phyloP scores from a whole-genome alignment of 148 eudicot species.

The Arbutus unedo region DNA sequence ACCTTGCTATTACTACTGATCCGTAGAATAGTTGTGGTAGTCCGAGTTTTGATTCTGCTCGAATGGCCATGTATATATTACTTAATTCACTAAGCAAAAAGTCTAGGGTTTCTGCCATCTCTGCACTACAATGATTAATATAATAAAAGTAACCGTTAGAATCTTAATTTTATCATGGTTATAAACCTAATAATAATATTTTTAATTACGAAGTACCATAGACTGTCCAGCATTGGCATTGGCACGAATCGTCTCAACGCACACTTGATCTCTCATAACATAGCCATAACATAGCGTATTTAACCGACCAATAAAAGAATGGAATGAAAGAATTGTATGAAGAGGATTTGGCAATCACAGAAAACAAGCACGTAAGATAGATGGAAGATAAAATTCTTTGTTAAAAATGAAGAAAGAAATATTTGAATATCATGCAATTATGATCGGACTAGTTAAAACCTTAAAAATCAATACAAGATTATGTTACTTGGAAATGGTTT shows the following conservation, averaged over 20 bases:
- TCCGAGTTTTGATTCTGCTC: neutral
- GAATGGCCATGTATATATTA: neutral
- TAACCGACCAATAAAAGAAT: neutral
- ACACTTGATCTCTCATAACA: neutral
- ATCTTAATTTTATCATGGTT: neutral
- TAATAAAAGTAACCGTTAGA: neutral
- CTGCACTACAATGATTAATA: neutral
- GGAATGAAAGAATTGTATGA: neutral
- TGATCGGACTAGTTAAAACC: neutral
- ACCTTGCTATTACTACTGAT: neutral
- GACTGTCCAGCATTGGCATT: neutral
- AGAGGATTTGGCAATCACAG: neutral
- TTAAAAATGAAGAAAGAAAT: neutral
- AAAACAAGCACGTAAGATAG: neutral
- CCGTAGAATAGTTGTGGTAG: neutral
- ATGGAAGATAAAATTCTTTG: neutral
- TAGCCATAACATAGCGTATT: neutral
- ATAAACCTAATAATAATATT: neutral
- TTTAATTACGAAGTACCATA: neutral
- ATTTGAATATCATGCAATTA: neutral
- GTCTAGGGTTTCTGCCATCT: neutral
- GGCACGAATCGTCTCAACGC: neutral
- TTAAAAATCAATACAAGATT: neutral
- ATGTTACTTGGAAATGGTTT: neutral
- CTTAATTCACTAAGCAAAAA: neutral